Percentiles rank a stretch among this genome's conserved stretches.
These are phyloP conservation scores for Nigrospora sphaerica DNA, from an alignment of 2,329 filamentous ascomycete species.

Conservation along the genomic window DNA sequence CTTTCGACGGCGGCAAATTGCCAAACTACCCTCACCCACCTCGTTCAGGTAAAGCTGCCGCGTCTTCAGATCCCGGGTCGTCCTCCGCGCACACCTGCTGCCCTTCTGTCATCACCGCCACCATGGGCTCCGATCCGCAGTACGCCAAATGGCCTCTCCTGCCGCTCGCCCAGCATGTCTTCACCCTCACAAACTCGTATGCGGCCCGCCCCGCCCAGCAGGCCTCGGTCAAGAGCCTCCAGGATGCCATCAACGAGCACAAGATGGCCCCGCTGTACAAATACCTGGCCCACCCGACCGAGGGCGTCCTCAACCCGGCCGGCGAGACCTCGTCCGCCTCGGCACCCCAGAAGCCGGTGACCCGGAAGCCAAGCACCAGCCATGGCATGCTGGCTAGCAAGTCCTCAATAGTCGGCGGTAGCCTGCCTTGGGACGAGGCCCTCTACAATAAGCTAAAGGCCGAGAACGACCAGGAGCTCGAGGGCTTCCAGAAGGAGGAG, in stretches of 20 bases:
- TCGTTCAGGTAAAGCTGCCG: not conserved
- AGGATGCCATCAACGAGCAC: constrained; percentile 75
- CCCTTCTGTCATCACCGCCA: constrained; percentile 15
- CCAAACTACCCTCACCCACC: too few species aligned
- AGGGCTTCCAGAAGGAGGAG: constrained; percentile 74
- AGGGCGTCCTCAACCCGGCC: constrained; percentile 72
- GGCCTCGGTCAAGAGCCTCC: constrained; percentile 63
- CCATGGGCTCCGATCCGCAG: constrained; percentile 74
- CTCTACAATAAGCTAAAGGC: constrained; percentile 72
- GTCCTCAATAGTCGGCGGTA: constrained; percentile 51
- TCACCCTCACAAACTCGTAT: constrained; percentile 76
- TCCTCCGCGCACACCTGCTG: too few species aligned
- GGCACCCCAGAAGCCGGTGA: constrained; percentile 46
- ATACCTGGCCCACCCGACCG: constrained; percentile 73
- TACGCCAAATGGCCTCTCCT: constrained; percentile 81
- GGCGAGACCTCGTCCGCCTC: constrained; percentile 52
- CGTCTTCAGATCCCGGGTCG: too few species aligned
- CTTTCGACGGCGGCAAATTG: too few species aligned
- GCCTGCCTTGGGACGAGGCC: constrained; percentile 83
- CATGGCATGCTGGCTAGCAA: constrained; percentile 67
- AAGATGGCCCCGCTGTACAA: constrained; percentile 86
- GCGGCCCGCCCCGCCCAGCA: constrained; percentile 61
- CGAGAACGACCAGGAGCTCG: constrained; percentile 73
- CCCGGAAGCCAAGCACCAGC: constrained; percentile 62
- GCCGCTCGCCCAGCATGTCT: constrained; percentile 77